Conservation (phyloP, 2,329 filamentous ascomycete genomes). For the Dactylellina sp. region DNA sequence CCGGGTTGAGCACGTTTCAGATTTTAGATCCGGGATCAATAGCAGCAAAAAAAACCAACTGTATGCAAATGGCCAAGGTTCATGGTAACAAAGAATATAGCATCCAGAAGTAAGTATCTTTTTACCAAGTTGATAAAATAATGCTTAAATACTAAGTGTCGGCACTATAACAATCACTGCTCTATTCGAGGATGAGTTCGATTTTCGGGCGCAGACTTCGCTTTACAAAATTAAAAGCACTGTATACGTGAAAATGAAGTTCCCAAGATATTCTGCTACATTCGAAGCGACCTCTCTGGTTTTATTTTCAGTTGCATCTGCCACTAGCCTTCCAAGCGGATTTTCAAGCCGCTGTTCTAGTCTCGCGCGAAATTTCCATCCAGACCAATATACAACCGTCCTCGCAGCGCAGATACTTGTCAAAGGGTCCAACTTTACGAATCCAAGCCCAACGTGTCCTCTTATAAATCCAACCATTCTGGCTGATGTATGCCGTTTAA, state of each 20-base stretch:
- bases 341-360: slow-evolving; percentile 29
- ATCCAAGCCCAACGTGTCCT: slow-evolving; percentile 24
- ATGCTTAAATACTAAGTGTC: too few relatives aligned
- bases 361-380: slow-evolving; percentile 29
- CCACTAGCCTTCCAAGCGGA: not conserved
- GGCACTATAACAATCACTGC: too few relatives aligned
- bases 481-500: slow-evolving; percentile 38
- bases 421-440: slow-evolving; percentile 33
- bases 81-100: too few relatives aligned
- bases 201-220: not conserved
- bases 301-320: slow-evolving; percentile 9
- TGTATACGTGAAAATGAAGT: slow-evolving; percentile 16
- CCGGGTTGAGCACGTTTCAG: not conserved
- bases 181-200: too few relatives aligned
- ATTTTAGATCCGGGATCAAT: not conserved
- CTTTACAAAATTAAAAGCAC: not conserved
- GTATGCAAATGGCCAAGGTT: not conserved
- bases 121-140: too few relatives aligned
- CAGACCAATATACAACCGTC: slow-evolving; percentile 25
- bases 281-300: not conserved
- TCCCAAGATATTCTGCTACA: not conserved
- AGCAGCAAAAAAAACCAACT: not conserved
- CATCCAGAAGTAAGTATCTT: too few relatives aligned
- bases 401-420: slow-evolving; percentile 19
- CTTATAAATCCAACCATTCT: slow-evolving; percentile 8